These are phyloP conservation scores for Boletus rex-veris DNA, from an alignment of 768 basidiomycete species.

Conservation along the genomic window DNA sequence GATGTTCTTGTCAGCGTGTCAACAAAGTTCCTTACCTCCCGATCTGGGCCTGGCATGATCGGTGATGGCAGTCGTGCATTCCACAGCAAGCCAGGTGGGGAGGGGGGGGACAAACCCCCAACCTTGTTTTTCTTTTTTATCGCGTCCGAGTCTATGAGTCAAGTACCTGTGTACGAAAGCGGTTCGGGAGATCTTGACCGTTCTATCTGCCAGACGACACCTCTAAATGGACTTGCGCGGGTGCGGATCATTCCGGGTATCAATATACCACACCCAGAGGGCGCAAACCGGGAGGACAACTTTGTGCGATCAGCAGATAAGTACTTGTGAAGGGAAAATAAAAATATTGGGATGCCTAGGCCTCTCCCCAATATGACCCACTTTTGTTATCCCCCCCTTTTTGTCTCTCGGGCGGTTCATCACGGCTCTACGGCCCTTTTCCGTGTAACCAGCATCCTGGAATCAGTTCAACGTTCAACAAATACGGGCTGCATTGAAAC, in stretches of 20 bases:
- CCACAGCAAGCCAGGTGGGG: constrained; percentile 5
- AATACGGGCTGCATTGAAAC: too few relatives aligned
- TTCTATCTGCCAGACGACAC: constrained; percentile 19
- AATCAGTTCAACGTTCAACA: not conserved
- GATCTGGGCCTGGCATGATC: constrained; percentile 8
- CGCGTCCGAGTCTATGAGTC: constrained; percentile 11
- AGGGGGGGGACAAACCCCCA: constrained; percentile 7
- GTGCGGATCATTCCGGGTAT: constrained; percentile 29
- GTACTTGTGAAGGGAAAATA: not conserved
- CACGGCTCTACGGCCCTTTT: not conserved
- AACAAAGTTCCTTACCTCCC: constrained; percentile 3
- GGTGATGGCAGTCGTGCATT: constrained; percentile 7
- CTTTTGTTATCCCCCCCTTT: not conserved
- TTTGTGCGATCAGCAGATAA: constrained; percentile 12
- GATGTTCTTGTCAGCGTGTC: constrained; percentile 9
- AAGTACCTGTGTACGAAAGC: constrained; percentile 19
- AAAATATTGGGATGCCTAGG: not conserved
- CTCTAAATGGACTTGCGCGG: constrained; percentile 12
- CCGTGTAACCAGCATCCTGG: not conserved
- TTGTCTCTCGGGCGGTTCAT: not conserved
- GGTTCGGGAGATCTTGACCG: constrained; percentile 17
- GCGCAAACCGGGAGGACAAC: constrained; percentile 16
- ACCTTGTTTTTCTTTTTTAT: constrained; percentile 13
- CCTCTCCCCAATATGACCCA: not conserved
- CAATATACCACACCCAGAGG: constrained; percentile 1